Evolutionary conservation across 2,329 filamentous ascomycete species (phyloP).

Genomic region (Cladosporium cucumerinum): DNA sequence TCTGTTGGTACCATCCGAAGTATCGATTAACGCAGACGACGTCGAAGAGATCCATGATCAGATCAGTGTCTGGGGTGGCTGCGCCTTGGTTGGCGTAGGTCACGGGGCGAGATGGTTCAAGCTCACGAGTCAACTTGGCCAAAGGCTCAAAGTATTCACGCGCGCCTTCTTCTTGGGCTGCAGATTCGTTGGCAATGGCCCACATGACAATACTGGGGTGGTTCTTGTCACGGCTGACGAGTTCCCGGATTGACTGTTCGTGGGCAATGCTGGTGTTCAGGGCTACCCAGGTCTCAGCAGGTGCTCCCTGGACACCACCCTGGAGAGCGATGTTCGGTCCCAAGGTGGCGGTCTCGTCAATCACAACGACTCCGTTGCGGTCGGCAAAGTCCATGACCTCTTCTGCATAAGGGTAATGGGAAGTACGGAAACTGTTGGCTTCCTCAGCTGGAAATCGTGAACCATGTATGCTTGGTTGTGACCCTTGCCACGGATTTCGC

Average conservation of each 20-base stretch:
- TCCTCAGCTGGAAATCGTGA: constrained; percentile 11
- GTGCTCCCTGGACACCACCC: neutral
- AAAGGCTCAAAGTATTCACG: constrained; percentile 13
- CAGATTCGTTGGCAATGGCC: constrained; percentile 9
- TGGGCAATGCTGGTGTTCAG: neutral
- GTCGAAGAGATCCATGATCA: constrained; percentile 14
- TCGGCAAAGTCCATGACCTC: constrained; percentile 16
- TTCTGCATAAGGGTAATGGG: constrained; percentile 16
- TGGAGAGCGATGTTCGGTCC: neutral
- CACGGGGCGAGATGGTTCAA: constrained; percentile 4
- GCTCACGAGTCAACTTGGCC: neutral
- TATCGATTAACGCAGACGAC: constrained; percentile 5
- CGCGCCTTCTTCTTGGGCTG: constrained; percentile 9
- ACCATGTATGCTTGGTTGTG: constrained; percentile 13
- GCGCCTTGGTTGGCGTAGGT: constrained; percentile 5
- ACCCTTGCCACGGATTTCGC: constrained; percentile 11
- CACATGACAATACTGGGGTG: constrained; percentile 12
- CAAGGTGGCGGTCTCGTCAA: constrained; percentile 9
- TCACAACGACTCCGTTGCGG: constrained; percentile 10
- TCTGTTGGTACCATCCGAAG: constrained; percentile 12
- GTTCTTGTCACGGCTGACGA: constrained; percentile 14
- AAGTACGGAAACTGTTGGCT: constrained; percentile 16
- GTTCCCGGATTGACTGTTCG: constrained; percentile 1
- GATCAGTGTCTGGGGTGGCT: neutral
- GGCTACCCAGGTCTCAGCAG: neutral